Evolutionary conservation across 1,284 basidiomycete genomes (phyloP).

Genomic region (Malassezia furfur): DNA sequence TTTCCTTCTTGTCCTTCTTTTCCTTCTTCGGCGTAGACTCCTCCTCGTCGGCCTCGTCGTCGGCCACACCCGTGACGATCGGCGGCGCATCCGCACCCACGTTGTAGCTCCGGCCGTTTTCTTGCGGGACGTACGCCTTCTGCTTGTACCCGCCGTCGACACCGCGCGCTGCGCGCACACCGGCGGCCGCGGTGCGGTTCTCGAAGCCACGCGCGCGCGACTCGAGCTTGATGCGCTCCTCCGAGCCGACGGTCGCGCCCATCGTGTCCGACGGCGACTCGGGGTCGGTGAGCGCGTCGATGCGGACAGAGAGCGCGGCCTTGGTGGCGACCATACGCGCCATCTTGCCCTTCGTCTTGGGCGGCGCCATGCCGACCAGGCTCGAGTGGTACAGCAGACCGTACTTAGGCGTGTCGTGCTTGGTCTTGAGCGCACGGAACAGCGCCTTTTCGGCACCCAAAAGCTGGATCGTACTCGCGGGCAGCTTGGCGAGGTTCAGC

Average conservation of each 20-base stretch:
- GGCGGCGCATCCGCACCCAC: constrained; percentile 37
- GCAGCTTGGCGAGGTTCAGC: constrained; percentile 87
- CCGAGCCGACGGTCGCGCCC: constrained; percentile 70
- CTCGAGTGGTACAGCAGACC: constrained; percentile 86
- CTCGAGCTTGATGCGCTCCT: constrained; percentile 89
- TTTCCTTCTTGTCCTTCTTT: constrained; percentile 48
- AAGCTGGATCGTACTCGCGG: constrained; percentile 95
- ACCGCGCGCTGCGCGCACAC: constrained; percentile 27
- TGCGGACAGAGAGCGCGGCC: constrained; percentile 87
- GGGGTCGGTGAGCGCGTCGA: constrained; percentile 85
- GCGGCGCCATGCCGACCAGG: constrained; percentile 88
- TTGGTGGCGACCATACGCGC: constrained; percentile 94
- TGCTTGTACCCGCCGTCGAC: constrained; percentile 41
- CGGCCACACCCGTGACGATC: constrained; percentile 47
- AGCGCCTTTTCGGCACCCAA: constrained; percentile 96
- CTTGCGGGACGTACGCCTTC: constrained; percentile 37
- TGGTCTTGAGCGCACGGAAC: constrained; percentile 95
- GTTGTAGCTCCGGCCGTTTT: constrained; percentile 38
- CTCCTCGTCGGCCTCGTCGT: constrained; percentile 50
- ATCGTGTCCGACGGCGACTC: constrained; percentile 79
- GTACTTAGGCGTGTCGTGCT: constrained; percentile 97
- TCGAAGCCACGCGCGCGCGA: constrained; percentile 82
- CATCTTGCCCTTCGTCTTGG: constrained; percentile 99
- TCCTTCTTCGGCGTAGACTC: constrained; percentile 52
- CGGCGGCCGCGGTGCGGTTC: constrained; percentile 26